Evolutionary conservation across 108 stramenopile species (phyloP).

Genomic region (Asterionellopsis glacialis): DNA sequence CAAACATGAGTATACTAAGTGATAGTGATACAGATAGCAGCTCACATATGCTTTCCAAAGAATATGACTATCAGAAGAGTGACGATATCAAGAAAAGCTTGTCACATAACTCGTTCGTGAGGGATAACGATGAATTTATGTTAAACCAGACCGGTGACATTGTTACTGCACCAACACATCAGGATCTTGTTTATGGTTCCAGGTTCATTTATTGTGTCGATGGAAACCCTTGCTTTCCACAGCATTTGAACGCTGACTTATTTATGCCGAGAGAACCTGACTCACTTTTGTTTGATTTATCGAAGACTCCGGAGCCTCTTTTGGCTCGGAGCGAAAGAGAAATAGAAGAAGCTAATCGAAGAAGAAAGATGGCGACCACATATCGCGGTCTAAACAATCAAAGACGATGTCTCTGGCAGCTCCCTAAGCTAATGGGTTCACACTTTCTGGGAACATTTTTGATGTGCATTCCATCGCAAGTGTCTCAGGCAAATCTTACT

Average conservation of each 20-base stretch:
- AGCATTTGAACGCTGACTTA: constrained; percentile 38
- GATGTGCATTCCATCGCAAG: constrained; percentile 67
- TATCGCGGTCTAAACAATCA: constrained; percentile 67
- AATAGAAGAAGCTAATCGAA: constrained; percentile 62
- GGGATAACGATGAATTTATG: constrained; percentile 2
- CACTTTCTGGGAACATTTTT: constrained; percentile 79
- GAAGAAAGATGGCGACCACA: constrained; percentile 52
- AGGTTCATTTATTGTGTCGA: constrained; percentile 71
- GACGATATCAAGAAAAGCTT: too few species aligned
- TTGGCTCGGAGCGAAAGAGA: constrained; percentile 72
- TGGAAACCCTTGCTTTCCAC: constrained; percentile 83
- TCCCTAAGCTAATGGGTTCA: constrained; percentile 85
- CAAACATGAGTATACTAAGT: too few species aligned
- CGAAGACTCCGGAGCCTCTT: constrained; percentile 47
- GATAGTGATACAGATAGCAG: too few species aligned
- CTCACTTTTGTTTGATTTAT: constrained; percentile 48
- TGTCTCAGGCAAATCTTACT: constrained; percentile 49
- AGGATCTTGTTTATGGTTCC: constrained; percentile 32
- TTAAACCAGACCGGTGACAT: constrained; percentile 63
- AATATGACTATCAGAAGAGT: too few species aligned
- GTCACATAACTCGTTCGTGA: too few species aligned
- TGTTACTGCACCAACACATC: constrained; percentile 56
- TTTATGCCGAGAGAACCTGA: constrained; percentile 75
- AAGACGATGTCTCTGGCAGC: constrained; percentile 77
- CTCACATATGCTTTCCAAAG: too few species aligned